phyloP scores from a whole-genome alignment of 192 early-diverging fungal species.

The Funneliformis geosporum region DNA sequence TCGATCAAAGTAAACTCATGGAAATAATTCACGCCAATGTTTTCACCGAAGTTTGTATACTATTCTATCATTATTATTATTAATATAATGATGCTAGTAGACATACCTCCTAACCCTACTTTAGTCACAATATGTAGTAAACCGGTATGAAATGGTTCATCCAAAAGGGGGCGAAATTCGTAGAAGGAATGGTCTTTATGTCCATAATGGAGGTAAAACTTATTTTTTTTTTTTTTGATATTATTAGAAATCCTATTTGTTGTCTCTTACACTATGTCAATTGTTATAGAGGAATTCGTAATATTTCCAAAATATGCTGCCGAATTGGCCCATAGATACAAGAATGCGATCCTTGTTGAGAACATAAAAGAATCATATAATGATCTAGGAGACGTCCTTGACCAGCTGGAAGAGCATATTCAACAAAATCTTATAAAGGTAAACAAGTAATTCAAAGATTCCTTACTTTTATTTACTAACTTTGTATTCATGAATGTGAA shows the following conservation, averaged over 20 bases:
- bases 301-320: not conserved
- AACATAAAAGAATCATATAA: not conserved
- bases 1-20: not conserved
- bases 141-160: not conserved
- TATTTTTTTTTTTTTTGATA: not conserved
- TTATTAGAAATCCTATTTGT: not conserved
- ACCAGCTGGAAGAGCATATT: constrained; percentile 2
- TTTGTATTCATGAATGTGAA: not conserved
- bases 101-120: not conserved
- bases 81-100: not conserved
- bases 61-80: no score
- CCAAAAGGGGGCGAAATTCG: not conserved
- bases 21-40: constrained; percentile 14
- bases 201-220: not conserved
- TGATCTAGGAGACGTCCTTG: not conserved
- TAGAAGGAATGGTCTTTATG: not conserved
- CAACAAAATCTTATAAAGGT: not conserved
- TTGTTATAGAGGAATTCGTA: not conserved
- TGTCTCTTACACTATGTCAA: not conserved
- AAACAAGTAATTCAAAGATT: not conserved
- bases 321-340: not conserved
- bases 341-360: constrained; percentile 11
- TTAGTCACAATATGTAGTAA: not conserved
- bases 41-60: not conserved
- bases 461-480: not conserved